Base-by-base conservation (phyloP, 2,329 filamentous ascomycete species). In the Colletotrichum destructivum region DNA sequence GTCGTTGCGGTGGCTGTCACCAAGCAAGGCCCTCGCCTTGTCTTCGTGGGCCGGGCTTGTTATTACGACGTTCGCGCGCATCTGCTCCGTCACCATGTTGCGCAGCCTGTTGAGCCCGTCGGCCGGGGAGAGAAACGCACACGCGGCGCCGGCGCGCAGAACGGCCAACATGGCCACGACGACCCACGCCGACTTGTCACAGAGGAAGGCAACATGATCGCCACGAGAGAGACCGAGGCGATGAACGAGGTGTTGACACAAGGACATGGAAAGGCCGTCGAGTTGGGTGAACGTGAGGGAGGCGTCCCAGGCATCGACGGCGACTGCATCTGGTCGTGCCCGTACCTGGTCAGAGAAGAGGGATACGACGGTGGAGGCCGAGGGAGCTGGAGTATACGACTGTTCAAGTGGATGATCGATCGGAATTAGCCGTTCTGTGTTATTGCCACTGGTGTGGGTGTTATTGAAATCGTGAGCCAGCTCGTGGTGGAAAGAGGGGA, bases 111-210 rank as follows among this genome's bases (percentile, higher is more conserved):
- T 4, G 3, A 23, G n/a, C 13, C 21, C 21, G 9, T 51, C 47
- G 8, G 8, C n/a, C 4, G n/a, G 47, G 13, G n/a, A 23, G 8
- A 51, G 47, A 0, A 64, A 66, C 16, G 72, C 68, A 26, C 73
- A 69, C 3, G 64, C 64, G 6, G 67, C 69, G 16, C 74, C 73
- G 3, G 74, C 74, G 40, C 73, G 73, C 18, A 76, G 51, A 15
- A 76, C 66, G 1, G 68, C 76, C 47, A 76, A 44, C 31, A 69
- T 64, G 1, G 73, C 69, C 1, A 77, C 67, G 35, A 71, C 57
- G 1, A 69, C 71, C 71, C 74, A 77, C 23, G 49, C 49, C 11
- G 65, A 68, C 56, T 62, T 68, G 7, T 59, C 56, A 16, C 38
- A 59, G 38, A 38, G 42, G 38, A 60, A 9, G n/a, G 8, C n/a